Conservation (phyloP, 352 stramenopile species). For the Blastocystis sp. region DNA sequence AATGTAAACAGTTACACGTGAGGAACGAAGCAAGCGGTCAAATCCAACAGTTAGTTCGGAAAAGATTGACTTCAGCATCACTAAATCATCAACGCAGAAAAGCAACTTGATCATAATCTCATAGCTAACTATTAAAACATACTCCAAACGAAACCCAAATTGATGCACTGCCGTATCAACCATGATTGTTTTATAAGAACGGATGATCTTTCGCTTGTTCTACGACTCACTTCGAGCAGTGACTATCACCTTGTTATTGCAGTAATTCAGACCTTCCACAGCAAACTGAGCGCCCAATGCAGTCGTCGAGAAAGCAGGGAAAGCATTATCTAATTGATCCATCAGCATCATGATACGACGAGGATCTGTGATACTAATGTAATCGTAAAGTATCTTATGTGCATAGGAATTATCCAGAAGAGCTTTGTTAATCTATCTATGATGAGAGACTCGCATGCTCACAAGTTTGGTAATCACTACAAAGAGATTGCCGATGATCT, state of each 20-base stretch:
- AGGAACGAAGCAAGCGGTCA: background rate
- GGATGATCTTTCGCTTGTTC: constrained; percentile 50
- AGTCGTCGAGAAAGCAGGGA: constrained; percentile 51
- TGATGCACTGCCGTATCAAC: constrained; percentile 31
- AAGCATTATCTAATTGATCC: constrained; percentile 23
- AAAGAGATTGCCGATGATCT: constrained; percentile 23
- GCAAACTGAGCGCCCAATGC: background rate
- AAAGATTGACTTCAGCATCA: constrained; percentile 24
- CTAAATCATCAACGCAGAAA: constrained; percentile 47
- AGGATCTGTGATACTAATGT: constrained; percentile 39
- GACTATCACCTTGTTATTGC: constrained; percentile 16
- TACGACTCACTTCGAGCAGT: background rate
- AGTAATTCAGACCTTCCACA: constrained; percentile 50
- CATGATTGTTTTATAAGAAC: constrained; percentile 50
- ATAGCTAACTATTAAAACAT: background rate
- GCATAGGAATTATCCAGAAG: constrained; percentile 48
- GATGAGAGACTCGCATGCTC: background rate
- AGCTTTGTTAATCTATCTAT: constrained; percentile 33
- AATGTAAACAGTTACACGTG: background rate
- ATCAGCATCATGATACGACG: constrained; percentile 38
- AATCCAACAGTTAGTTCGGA: background rate
- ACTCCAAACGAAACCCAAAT: background rate
- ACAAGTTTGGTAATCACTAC: constrained; percentile 48
- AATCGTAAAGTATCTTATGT: constrained; percentile 55
- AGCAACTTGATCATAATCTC: constrained; percentile 49